Percentiles rank a stretch among this genome's conserved stretches.
phyloP scores from a whole-genome alignment of 441 rosid genomes.

The Isatis lusitanica region DNA sequence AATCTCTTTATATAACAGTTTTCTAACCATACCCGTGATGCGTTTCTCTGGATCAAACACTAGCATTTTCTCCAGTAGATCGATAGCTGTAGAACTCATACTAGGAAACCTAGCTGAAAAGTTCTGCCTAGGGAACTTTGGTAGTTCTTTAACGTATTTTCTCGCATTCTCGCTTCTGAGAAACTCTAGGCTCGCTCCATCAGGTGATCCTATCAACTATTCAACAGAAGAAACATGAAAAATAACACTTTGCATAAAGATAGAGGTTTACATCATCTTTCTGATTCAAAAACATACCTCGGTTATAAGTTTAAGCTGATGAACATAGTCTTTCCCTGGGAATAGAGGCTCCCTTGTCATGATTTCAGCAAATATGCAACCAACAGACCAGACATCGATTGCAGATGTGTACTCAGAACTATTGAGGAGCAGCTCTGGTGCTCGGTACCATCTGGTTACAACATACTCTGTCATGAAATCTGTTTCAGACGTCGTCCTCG shows the following conservation, averaged over 20 bases:
- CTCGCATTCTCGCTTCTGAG: constrained; percentile 72
- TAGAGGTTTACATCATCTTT: neutral
- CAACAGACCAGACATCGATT: constrained; percentile 73
- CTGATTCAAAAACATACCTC: constrained; percentile 46
- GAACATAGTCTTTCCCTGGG: constrained; percentile 76
- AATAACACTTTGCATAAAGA: neutral
- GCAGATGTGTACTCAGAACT: constrained; percentile 48
- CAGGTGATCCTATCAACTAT: constrained; percentile 80
- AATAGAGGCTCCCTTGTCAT: constrained; percentile 64
- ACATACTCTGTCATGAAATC: constrained; percentile 78
- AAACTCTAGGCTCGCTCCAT: constrained; percentile 65
- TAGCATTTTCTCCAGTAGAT: constrained; percentile 74
- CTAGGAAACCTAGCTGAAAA: constrained; percentile 58
- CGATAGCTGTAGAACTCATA: constrained; percentile 52
- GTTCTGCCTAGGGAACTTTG: constrained; percentile 58
- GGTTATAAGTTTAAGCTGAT: constrained; percentile 68
- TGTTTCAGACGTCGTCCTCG: constrained; percentile 73
- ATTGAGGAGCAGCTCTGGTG: constrained; percentile 49
- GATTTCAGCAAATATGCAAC: constrained; percentile 75
- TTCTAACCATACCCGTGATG: constrained; percentile 52
- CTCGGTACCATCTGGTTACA: constrained; percentile 52
- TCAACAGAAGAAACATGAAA: neutral
- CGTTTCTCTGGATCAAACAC: constrained; percentile 77
- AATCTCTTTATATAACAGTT: neutral
- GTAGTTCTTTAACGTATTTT: constrained; percentile 66